Base-by-base conservation (phyloP, 345 rosid genomes). In the Populus deltoides region DNA sequence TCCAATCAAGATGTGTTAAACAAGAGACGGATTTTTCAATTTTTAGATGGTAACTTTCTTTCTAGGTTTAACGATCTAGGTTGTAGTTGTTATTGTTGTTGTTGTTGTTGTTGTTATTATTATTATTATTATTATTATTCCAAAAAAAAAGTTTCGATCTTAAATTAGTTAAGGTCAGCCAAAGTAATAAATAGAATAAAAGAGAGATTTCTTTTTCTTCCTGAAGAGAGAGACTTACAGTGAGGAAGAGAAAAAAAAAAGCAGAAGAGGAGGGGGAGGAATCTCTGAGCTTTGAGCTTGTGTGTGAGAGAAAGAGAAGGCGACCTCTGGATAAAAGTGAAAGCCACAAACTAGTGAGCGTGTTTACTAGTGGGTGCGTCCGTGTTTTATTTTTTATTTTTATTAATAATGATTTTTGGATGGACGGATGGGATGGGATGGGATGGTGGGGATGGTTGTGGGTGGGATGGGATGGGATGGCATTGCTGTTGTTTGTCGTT, bases 221-320 rank as follows among this genome's bases (percentile, higher is more conserved):
- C 17, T 20, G 24, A 38, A 53, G 12, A 18, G 47, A 68, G 24
- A n/a, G 18, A 75, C 71, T 75, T 75, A 75, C 77, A 75, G 70
- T 2, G 70, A 63, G 41, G 20, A 61, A 25, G n/a, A 11, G 68
- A 61, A 38, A 63, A 59, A 31, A 4, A 55, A 3, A 47, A 45
- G 57, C n/a, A 18, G 59, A 53, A 53, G 24, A 53, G 10, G 24
- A 53, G n/a, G 75, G 24, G 41, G 70, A 33, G 43, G 68, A 73
- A 36, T 36, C 36, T 38, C 68, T 18, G 51, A 41, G 49, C 75
- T 65, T 12, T 49, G 66, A 29, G 27, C 7, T 66, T 22, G 31
- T 36, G 35, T 4, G 20, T 27, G 38, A 9, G 39, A 29, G 47
- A 39, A 6, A 11, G 27, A 63, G 22, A 31, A 41, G 27, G 31